Evolutionary conservation across 805 yeast species (phyloP), one percentile per base, ranked within the genome.

Genomic region (Diddensiella santjacobensis): DNA sequence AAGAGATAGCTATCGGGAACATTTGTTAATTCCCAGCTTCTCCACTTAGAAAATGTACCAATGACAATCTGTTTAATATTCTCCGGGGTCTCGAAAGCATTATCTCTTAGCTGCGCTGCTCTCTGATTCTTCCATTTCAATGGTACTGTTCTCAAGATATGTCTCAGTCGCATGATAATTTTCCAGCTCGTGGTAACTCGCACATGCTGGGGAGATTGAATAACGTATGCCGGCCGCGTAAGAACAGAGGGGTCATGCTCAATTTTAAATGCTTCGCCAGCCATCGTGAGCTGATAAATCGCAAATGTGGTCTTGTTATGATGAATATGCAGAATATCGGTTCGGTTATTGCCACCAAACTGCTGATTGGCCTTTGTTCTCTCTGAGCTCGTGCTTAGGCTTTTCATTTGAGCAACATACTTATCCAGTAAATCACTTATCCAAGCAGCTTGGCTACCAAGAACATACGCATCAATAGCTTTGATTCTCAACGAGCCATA

Each of bases 121-220:
- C 68, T 63, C 0, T 61, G 60, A 0, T 48, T 52, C 2, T 60
- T 53, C 85, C 89, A 83, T 0, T 67, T 64, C 0, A 51, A 49
- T 0, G 95, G 90, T 4, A 86, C 65, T 52, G 72, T 71, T 3
- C 77, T 70, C 33, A 81, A 63, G 19, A 90, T 78, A 61, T 91
- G 95, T 24, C 97, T 74, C 38, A 93, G 66, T 31, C 96, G 73
- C 1, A 88, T 80, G 38, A 87, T 71, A 18, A 90, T 76, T 58
- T 87, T 85, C 99, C 99, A 93, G 58, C 95, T 80, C 56, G 88
- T 87, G 51, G 80, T 79, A 20, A 83, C 78, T 54, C 99, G 71
- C 1, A 88, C 80, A 66, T 90, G 97, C 20, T 81, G 77, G 17
- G 74, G 72, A 2, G 89, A 76, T 45, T 96, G 72, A 42, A 87